Percentiles rank a stretch among this genome's conserved stretches.
Conservation (phyloP, 148 eudicot species). For the Diospyros lotus region DNA sequence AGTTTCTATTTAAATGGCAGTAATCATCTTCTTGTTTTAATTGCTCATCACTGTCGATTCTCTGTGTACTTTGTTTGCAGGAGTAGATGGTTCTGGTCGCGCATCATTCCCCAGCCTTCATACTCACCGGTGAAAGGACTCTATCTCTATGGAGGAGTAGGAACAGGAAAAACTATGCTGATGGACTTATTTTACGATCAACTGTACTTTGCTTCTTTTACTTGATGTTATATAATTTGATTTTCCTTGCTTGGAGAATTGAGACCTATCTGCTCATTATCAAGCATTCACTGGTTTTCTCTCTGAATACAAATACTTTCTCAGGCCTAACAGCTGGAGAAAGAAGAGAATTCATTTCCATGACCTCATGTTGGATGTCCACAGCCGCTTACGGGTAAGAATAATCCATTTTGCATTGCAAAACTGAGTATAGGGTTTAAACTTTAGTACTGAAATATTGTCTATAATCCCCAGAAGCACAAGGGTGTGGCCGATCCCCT, state of each 20-base stretch:
- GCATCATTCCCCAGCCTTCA: constrained; percentile 65
- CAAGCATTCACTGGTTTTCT: constrained; percentile 1
- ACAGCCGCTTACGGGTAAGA: constrained; percentile 80
- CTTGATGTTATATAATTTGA: background rate
- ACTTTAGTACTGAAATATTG: constrained; percentile 6
- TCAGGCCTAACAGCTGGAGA: constrained; percentile 88
- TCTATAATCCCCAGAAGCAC: constrained; percentile 51
- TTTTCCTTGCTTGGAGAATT: background rate
- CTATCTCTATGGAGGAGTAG: constrained; percentile 86
- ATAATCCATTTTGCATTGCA: background rate
- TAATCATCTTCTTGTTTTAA: background rate
- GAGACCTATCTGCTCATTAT: background rate
- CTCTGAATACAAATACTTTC: background rate
- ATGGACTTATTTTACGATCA: constrained; percentile 86
- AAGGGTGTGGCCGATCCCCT: constrained; percentile 77
- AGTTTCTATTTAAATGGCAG: background rate
- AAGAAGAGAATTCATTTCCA: constrained; percentile 93
- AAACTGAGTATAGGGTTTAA: background rate
- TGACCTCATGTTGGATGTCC: constrained; percentile 93
- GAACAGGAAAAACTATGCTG: constrained; percentile 95
- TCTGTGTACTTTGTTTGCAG: constrained; percentile 33
- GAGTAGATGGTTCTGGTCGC: constrained; percentile 88
- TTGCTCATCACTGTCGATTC: background rate
- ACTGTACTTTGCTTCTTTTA: constrained; percentile 38
- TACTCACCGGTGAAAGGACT: constrained; percentile 77